These are phyloP conservation scores for Beverwykella pulmonaria DNA, from an alignment of 495 filamentous ascomycete species.

Conservation along the genomic window DNA sequence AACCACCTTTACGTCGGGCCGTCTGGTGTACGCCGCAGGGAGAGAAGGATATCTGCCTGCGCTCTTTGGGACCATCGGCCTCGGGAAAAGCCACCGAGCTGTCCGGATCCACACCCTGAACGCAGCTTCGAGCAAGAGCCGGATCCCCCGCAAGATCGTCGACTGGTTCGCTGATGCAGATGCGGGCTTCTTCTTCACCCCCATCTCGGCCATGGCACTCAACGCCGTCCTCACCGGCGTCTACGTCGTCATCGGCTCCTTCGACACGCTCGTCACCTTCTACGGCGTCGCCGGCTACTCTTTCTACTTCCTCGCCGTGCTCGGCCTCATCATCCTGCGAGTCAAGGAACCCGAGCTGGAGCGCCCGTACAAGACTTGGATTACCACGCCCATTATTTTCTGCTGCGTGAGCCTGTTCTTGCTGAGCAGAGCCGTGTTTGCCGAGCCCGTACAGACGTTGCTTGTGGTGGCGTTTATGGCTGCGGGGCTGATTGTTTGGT, in stretches of 20 bases:
- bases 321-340: conserved; percentile 86
- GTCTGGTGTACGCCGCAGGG: conserved; percentile 89
- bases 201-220: conserved; percentile 83
- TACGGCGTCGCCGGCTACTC: conserved; percentile 96
- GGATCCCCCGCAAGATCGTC: conserved; percentile 24
- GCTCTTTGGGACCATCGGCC: conserved; percentile 80
- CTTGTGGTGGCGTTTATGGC: conserved; percentile 82
- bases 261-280: conserved; percentile 88
- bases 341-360: conserved; percentile 88
- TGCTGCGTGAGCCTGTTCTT: conserved; percentile 96
- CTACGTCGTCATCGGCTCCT: conserved; percentile 87
- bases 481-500: conserved; percentile 84
- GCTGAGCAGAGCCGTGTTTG: conserved; percentile 81
- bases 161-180: conserved; percentile 45
- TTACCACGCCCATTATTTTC: conserved; percentile 94
- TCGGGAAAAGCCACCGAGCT: conserved; percentile 45
- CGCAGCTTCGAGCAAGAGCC: conserved; percentile 11
- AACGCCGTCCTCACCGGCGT: conserved; percentile 70
- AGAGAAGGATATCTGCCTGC: conserved; percentile 92
- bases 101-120: conserved; percentile 40
- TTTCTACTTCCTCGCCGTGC: conserved; percentile 94
- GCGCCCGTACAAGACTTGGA: conserved; percentile 92
- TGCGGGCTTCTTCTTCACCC: conserved; percentile 69
- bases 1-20: conserved; percentile 88
- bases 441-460: conserved; percentile 85